Conservation (phyloP, 2,329 filamentous ascomycete species). For the Fusarium sp. region DNA sequence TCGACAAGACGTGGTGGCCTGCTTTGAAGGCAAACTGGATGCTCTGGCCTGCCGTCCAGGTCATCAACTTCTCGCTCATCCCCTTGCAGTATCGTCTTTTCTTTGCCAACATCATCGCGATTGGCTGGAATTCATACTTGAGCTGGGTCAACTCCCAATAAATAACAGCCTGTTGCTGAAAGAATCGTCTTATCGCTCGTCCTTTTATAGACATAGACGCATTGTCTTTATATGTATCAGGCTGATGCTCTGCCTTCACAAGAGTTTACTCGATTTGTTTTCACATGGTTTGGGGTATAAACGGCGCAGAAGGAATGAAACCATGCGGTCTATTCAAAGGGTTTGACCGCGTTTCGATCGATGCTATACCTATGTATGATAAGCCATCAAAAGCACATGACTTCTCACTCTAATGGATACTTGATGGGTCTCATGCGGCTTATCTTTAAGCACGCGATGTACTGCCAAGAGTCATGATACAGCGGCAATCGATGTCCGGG, state of each 20-base stretch:
- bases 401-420: conserved; percentile 4
- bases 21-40: conserved; percentile 86
- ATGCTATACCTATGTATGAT: conserved; percentile 26
- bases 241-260: conserved; percentile 1
- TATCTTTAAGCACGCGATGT: conserved; percentile 27
- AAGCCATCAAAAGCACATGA: conserved; percentile 15
- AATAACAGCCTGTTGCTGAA: not conserved
- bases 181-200: not conserved
- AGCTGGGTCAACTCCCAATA: conserved; percentile 68
- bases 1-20: conserved; percentile 74
- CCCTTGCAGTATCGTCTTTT: conserved; percentile 85
- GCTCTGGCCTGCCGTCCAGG: conserved; percentile 88
- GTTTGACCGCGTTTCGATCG: conserved; percentile 24
- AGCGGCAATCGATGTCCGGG: conserved; percentile 18
- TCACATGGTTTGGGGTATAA: conserved; percentile 12
- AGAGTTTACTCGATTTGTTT: conserved; percentile 3
- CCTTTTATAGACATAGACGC: conserved; percentile 36
- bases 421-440: conserved; percentile 12
- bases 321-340: conserved; percentile 7
- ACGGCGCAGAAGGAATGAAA: conserved; percentile 13
- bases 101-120: conserved; percentile 84
- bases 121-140: conserved; percentile 74
- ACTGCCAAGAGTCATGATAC: conserved; percentile 25
- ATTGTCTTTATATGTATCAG: conserved; percentile 17
- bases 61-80: conserved; percentile 87